Conservation (phyloP, 108 stramenopile species). For the Bacterosira constricta region DNA sequence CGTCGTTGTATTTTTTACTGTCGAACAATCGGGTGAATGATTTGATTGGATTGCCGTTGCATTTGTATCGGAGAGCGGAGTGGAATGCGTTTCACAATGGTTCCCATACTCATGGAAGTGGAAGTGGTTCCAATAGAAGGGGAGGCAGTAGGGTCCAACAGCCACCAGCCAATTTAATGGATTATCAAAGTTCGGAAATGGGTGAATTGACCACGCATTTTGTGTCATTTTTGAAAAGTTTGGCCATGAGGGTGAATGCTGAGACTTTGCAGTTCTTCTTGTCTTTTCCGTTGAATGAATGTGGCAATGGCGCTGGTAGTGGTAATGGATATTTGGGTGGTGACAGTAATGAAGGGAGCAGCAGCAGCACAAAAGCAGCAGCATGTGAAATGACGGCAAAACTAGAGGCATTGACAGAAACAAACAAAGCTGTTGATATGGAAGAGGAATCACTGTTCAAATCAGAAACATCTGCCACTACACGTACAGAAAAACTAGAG, state of each 20-base stretch:
- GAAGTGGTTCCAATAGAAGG: background rate
- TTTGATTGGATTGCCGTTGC: conserved; percentile 76
- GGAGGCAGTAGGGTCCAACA: background rate
- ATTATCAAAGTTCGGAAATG: conserved; percentile 63
- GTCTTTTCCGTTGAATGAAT: conserved; percentile 51
- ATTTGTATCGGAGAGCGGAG: conserved; percentile 59
- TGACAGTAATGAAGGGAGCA: background rate
- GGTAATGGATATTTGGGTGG: conserved; percentile 1
- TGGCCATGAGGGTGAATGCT: conserved; percentile 86
- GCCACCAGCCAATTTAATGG: background rate
- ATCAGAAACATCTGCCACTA: conserved; percentile 39
- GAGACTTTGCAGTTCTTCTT: conserved; percentile 90
- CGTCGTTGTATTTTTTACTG: conserved; percentile 79
- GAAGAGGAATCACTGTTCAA: background rate
- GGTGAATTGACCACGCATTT: conserved; percentile 82
- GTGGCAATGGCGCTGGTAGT: conserved; percentile 16
- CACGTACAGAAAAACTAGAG: conserved; percentile 32
- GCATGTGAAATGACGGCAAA: background rate
- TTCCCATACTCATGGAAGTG: background rate
- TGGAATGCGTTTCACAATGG: too few species aligned
- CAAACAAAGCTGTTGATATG: background rate
- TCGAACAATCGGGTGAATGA: conserved; percentile 84
- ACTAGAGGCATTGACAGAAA: too few species aligned
- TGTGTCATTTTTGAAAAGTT: conserved; percentile 83
- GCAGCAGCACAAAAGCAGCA: background rate